A percentile compares a stretch with the other conserved stretches of the same genome.
These are phyloP conservation scores for Suillus discolor DNA, from an alignment of 768 basidiomycete species.

Conservation along the genomic window DNA sequence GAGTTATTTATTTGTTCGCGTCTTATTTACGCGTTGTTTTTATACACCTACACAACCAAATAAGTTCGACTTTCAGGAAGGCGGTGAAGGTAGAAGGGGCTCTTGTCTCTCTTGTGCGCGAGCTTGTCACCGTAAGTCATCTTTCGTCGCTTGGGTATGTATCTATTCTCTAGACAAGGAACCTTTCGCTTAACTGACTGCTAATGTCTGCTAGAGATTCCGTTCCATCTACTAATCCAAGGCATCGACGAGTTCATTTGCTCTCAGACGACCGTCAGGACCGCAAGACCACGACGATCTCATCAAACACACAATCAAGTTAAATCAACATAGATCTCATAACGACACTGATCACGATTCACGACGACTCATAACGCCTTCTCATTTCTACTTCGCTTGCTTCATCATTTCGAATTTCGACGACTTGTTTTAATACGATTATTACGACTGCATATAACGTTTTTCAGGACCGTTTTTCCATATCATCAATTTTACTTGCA, in stretches of 20 bases:
- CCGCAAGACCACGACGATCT: conserved; percentile 18
- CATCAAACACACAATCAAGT: conserved; percentile 19
- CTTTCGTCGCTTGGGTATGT: conserved; percentile 26
- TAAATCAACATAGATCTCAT: conserved; percentile 16
- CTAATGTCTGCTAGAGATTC: conserved; percentile 12
- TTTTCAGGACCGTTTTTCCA: conserved; percentile 11
- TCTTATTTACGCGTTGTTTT: conserved; percentile 37
- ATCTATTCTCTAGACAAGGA: neutral
- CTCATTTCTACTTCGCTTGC: conserved; percentile 5
- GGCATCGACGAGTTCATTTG: conserved; percentile 23
- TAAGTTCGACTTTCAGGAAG: conserved; percentile 33
- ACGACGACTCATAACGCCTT: conserved; percentile 22
- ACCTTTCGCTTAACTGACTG: neutral
- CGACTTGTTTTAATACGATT: conserved; percentile 26
- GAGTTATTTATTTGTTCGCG: conserved; percentile 23
- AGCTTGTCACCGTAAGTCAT: conserved; percentile 31
- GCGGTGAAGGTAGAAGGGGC: conserved; percentile 2
- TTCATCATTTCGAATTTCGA: conserved; percentile 17
- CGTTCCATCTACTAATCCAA: conserved; percentile 23
- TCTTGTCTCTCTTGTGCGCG: conserved; percentile 21
- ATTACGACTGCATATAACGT: conserved; percentile 31
- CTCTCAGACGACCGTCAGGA: conserved; percentile 19
- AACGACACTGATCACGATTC: conserved; percentile 26
- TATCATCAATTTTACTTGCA: conserved; percentile 15
- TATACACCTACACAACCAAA: conserved; percentile 31